A percentile compares a stretch with the other conserved stretches of the same genome.
phyloP scores from a whole-genome alignment of 2,329 filamentous ascomycete species.

The Sarocladium oryzae region DNA sequence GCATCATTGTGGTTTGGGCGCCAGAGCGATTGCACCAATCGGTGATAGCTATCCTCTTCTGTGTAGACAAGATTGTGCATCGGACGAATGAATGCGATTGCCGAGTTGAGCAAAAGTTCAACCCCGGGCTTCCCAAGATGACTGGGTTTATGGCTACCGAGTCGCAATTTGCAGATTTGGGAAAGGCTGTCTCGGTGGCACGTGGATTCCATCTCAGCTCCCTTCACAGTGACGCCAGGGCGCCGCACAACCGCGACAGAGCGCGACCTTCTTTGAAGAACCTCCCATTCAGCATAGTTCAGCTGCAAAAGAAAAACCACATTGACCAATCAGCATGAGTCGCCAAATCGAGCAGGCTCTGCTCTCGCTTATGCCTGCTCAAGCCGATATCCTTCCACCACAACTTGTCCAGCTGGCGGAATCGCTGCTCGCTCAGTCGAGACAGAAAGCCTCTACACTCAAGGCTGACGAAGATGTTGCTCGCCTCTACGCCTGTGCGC shows the following conservation, averaged over 20 bases:
- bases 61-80: neutral
- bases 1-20: neutral
- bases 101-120: neutral
- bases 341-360: slow-evolving; percentile 67
- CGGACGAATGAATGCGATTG: neutral
- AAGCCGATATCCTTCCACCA: slow-evolving; percentile 59
- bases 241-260: neutral
- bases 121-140: neutral
- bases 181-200: neutral
- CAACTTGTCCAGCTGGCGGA: slow-evolving; percentile 65
- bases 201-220: neutral
- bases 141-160: neutral
- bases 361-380: slow-evolving; percentile 66
- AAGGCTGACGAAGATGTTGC: slow-evolving; percentile 84
- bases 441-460: slow-evolving; percentile 67
- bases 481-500: slow-evolving; percentile 75
- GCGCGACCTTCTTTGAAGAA: neutral
- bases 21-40: slow-evolving; percentile 3
- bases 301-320: too few species aligned
- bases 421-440: slow-evolving; percentile 73
- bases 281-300: too few species aligned
- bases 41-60: neutral
- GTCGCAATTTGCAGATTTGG: neutral
- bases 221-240: neutral
- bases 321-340: slow-evolving; percentile 53